phyloP scores from a whole-genome alignment of 441 rosid genomes.

The Daphne laureola region DNA sequence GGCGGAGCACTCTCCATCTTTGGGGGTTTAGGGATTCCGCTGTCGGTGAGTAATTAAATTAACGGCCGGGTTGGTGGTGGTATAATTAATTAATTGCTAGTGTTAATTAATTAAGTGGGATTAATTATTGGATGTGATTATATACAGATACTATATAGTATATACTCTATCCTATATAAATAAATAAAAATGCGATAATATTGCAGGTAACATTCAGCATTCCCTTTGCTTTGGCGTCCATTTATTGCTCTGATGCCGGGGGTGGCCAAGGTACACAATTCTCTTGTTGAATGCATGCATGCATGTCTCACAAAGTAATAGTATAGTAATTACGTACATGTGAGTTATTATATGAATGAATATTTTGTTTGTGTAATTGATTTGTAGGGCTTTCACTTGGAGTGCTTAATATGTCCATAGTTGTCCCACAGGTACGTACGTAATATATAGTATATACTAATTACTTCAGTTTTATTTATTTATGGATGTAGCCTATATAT shows the following conservation, averaged over 20 bases:
- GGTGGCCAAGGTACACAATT: constrained; percentile 68
- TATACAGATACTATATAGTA: no score
- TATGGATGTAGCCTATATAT: no score
- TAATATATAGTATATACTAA: no score
- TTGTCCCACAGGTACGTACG: constrained; percentile 87
- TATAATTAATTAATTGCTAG: background rate
- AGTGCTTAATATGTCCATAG: constrained; percentile 73
- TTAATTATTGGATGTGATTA: no score
- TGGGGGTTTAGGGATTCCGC: constrained; percentile 64
- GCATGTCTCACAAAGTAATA: no score
- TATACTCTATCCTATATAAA: no score
- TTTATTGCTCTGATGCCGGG: constrained; percentile 44
- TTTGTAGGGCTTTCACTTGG: constrained; percentile 72
- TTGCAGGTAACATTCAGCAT: constrained; percentile 77
- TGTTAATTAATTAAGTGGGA: constrained; percentile 35
- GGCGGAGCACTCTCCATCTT: constrained; percentile 58
- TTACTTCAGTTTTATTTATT: no score
- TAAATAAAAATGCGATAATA: no score
- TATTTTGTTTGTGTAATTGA: background rate
- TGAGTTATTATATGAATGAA: background rate
- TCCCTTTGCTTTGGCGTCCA: constrained; percentile 86
- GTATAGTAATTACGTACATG: no score
- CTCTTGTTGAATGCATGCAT: no score
- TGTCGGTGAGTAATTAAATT: constrained; percentile 38
- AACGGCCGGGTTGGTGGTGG: no score